phyloP scores from a whole-genome alignment of 129 eudicot genomes.

The sunflower (Helianthus annuus) region DNA sequence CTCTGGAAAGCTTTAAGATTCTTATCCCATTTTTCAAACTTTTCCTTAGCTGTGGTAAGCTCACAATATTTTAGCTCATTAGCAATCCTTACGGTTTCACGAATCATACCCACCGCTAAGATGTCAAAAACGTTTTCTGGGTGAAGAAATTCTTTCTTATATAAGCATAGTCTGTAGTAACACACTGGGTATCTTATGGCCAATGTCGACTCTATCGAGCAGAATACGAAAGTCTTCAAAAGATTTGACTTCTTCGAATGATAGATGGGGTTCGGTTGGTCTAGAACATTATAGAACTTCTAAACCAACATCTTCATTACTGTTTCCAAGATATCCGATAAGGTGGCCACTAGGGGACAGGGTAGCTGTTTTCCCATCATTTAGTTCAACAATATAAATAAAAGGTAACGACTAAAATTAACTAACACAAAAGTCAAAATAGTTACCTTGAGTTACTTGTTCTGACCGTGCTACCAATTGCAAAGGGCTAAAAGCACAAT shows the following conservation, averaged over 20 bases:
- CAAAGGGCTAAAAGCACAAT: too few species aligned
- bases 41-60: slow-evolving; percentile 42
- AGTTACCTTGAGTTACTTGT: too few species aligned
- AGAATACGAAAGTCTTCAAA: slow-evolving; percentile 56
- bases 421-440: too few species aligned
- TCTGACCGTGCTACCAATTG: too few species aligned
- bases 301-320: slow-evolving; percentile 17
- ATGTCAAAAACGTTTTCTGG: slow-evolving; percentile 42
- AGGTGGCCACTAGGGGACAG: too few species aligned
- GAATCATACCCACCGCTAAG: slow-evolving; percentile 54
- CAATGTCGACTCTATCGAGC: slow-evolving; percentile 58
- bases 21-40: slow-evolving; percentile 62
- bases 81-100: slow-evolving; percentile 53
- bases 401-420: too few species aligned
- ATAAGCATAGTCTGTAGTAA: slow-evolving; percentile 65
- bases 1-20: slow-evolving; percentile 56
- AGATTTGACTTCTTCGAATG: slow-evolving; percentile 43
- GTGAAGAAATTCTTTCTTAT: slow-evolving; percentile 59
- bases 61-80: slow-evolving; percentile 54
- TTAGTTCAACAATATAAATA: too few species aligned
- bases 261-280: not conserved
- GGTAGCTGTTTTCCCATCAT: too few species aligned
- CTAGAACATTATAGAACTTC: slow-evolving; percentile 24
- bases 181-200: slow-evolving; percentile 50
- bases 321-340: slow-evolving; percentile 38